phyloP scores from a whole-genome alignment of 2,329 filamentous ascomycete genomes.

The Lasiodiplodia citricola region DNA sequence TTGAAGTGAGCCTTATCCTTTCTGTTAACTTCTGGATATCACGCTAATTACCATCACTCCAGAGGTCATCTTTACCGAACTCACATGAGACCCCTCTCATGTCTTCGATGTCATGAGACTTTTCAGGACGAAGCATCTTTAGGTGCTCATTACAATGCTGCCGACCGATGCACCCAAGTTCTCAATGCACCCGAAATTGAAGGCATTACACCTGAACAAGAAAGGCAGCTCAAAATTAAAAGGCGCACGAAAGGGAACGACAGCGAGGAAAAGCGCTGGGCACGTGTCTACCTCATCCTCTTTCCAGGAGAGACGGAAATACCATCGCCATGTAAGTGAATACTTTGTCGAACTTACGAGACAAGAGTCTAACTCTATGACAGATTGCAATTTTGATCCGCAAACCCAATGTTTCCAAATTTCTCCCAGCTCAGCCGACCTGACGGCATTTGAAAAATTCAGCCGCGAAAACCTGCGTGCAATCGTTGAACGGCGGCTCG shows the following conservation, averaged over 20 bases:
- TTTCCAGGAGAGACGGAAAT: not conserved
- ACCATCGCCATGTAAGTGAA: conserved; percentile 7
- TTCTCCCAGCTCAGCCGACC: not conserved
- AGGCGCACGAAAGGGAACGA: not conserved
- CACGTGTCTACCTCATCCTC: not conserved
- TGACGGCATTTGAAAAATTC: not conserved
- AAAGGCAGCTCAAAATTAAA: not conserved
- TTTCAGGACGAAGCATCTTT: not conserved
- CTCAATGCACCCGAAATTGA: not conserved
- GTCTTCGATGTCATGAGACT: not conserved
- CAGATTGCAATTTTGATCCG: not conserved
- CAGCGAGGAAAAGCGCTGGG: not conserved
- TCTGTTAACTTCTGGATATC: not conserved
- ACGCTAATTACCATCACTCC: not conserved
- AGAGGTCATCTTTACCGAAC: not conserved
- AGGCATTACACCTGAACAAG: conserved; percentile 1
- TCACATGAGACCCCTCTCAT: not conserved
- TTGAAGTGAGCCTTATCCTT: not conserved
- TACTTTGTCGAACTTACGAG: too few relatives aligned
- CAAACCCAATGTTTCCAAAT: not conserved
- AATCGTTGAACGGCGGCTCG: not conserved
- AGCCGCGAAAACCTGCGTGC: not conserved
- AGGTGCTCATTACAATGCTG: not conserved
- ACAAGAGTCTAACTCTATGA: too few relatives aligned
- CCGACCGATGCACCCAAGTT: not conserved